A percentile compares a stretch with the other conserved stretches of the same genome.
These are phyloP conservation scores for Entrophospora sp. DNA, from an alignment of 192 early-diverging fungal genomes.

Conservation along the genomic window DNA sequence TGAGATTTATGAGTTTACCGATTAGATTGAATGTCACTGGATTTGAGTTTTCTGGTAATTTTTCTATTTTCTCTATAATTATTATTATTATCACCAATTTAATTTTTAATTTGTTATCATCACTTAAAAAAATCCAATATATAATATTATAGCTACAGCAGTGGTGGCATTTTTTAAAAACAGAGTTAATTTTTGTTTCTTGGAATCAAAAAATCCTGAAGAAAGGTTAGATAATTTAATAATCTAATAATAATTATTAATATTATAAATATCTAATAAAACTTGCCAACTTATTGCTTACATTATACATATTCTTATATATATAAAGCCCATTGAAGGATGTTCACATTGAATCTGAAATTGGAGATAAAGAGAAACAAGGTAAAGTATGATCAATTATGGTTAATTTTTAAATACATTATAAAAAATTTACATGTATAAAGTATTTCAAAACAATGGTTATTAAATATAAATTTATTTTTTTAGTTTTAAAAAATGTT, in stretches of 20 bases:
- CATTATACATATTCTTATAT: neutral
- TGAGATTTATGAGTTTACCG: conserved; percentile 65
- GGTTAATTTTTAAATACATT: too few relatives aligned
- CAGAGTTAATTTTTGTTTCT: conserved; percentile 63
- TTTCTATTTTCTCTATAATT: too few relatives aligned
- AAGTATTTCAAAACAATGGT: neutral
- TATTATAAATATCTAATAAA: too few relatives aligned
- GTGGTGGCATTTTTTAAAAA: conserved; percentile 58
- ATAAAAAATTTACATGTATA: neutral
- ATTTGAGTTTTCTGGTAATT: conserved; percentile 54
- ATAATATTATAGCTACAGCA: conserved; percentile 36
- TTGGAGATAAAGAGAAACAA: conserved; percentile 60
- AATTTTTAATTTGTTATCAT: too few relatives aligned
- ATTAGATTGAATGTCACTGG: conserved; percentile 60
- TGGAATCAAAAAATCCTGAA: conserved; percentile 50
- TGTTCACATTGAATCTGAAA: conserved; percentile 53
- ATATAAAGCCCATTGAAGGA: conserved; percentile 41
- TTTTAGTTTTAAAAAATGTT: conserved; percentile 67
- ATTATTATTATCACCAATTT: too few relatives aligned
- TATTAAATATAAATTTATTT: neutral
- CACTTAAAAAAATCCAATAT: too few relatives aligned
- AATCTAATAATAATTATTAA: neutral
- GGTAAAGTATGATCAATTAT: conserved; percentile 33
- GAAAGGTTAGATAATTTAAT: conserved; percentile 29
- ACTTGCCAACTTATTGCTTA: too few relatives aligned